Evolutionary conservation across 1,284 basidiomycete genomes (phyloP), one percentile per base, ranked within the genome.

Genomic region (Tilletia indica): DNA sequence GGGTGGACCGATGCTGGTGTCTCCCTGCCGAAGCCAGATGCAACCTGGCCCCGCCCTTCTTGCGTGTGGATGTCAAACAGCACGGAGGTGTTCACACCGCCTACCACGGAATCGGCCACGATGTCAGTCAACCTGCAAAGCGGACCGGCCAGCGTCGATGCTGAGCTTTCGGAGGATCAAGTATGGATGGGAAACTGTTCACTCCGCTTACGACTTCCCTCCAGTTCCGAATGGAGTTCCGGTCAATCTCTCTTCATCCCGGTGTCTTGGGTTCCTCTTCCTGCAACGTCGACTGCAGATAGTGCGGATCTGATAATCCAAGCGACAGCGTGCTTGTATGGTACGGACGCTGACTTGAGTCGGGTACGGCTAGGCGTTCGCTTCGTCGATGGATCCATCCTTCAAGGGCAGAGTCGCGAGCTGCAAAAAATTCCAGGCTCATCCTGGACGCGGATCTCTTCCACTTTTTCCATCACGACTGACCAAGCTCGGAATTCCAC

Each of bases 1-100:
- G 77, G 77, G 2, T 78, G 71, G 51, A 77, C 77, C 3, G 77
- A 78, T 34, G 73, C 73, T 67, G 77, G 72, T 6, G 75, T 68
- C 1, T 72, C 66, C 47, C 73, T 75, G 72, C 73, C 77, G 3
- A 76, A 78, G 45, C 71, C 77, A n/a, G 75, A 78, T 36, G 67
- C 71, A 0, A 51, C 76, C 3, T 76, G 51, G 49, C 48, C 47
- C 1, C 36, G 38, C 39, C 66, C 66, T 8, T 25, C 31, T 12
- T 14, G 48, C 19, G 14, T 49, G 4, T 42, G 38, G 68, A 16
- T 49, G 21, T 21, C 48, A 5, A 16, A 14, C 14, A 45, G 42
- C 42, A 45, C 42, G 42, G 42, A 45, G 1, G 42, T 45, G 6
- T 9, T 14, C 42, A 45, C 42, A 45, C 9, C 14, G 9, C 9